These are phyloP conservation scores for Collariella sp. DNA, from an alignment of 495 filamentous ascomycete genomes.

Conservation along the genomic window DNA sequence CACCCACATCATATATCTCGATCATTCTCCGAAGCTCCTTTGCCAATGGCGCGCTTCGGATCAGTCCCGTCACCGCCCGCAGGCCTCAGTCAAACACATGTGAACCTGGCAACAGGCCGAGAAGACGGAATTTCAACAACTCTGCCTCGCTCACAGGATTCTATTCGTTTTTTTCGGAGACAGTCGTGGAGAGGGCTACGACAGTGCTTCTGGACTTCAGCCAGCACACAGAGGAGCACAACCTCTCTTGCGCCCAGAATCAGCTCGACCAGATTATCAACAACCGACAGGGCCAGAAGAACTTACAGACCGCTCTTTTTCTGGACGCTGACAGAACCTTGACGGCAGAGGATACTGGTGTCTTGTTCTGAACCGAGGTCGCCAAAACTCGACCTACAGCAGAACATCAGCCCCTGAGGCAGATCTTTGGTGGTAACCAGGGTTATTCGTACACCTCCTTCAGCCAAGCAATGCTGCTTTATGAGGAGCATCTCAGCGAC, in stretches of 20 bases:
- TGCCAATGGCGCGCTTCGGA: conserved; percentile 34
- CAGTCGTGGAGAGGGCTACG: conserved; percentile 7
- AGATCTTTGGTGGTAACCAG: conserved; percentile 41
- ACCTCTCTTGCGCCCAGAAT: conserved; percentile 29
- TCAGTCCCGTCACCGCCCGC: conserved; percentile 29
- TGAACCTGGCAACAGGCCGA: conserved; percentile 47
- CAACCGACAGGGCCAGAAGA: neutral
- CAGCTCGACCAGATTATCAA: conserved; percentile 35
- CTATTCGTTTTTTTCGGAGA: conserved; percentile 32
- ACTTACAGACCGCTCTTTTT: conserved; percentile 41
- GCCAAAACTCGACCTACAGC: neutral
- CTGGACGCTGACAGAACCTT: conserved; percentile 55
- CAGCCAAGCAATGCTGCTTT: conserved; percentile 48
- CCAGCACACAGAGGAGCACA: conserved; percentile 33
- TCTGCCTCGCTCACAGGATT: conserved; percentile 43
- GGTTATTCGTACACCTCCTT: conserved; percentile 51
- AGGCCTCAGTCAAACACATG: conserved; percentile 35
- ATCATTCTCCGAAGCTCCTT: conserved; percentile 34
- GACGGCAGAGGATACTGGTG: conserved; percentile 45
- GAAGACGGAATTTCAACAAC: conserved; percentile 36
- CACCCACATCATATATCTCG: conserved; percentile 56
- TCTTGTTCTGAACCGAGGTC: conserved; percentile 42
- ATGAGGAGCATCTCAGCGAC: conserved; percentile 41
- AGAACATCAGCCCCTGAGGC: conserved; percentile 30
- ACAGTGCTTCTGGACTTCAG: conserved; percentile 34